Base-by-base conservation (phyloP, 495 filamentous ascomycete genomes). In the Tuber aestivum region DNA sequence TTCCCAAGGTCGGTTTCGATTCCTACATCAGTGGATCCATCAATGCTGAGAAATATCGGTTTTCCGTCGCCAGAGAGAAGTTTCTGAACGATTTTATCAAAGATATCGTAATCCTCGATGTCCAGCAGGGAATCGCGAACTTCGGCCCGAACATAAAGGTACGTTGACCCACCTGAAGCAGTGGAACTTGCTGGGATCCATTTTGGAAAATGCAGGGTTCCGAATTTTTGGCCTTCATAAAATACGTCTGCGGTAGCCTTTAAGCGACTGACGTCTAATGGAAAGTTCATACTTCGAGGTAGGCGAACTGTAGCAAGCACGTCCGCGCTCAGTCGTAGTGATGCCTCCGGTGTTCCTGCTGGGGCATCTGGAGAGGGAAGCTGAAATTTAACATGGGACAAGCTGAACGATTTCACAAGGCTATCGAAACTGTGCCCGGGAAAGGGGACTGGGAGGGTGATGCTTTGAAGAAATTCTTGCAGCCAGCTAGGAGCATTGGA, bases 121-220 rank as follows among this genome's bases (percentile, higher is more conserved):
- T 93, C 85, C 10, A 99, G 85, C 21, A 95, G 94, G 0, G 91
- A 93, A 74, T 95, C 86, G 44, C 91, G 85, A 76, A 99, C 90
- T 0, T 85, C 84, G 37, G 95, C 93, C 75, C 91, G 85, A 40
- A 98, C 92, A 72, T 89, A 83, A 23, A 82, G 68, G 9, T 75
- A 85, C 27, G 84, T 85, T 3, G 90, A 85, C 32, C 88, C 86
- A 41, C 90, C 85, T 37, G 91, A 85, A 75, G 88, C 88, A 3
- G 89, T 92, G n/a, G 94, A 95, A 79, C 91, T 92, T 37, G 95
- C 92, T 40, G 88, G 84, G 82, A 97, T 93, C 95, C 94, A 99
- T 79, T 94, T 86, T 27, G 87, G 82, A 50, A 98, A 81, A 79
- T 94, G 87, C 23, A 99, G 86, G 41, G 89, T 85, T 21, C 95